phyloP scores from a whole-genome alignment of 169 alveolate genomes.

The Plasmodium gonderi region DNA sequence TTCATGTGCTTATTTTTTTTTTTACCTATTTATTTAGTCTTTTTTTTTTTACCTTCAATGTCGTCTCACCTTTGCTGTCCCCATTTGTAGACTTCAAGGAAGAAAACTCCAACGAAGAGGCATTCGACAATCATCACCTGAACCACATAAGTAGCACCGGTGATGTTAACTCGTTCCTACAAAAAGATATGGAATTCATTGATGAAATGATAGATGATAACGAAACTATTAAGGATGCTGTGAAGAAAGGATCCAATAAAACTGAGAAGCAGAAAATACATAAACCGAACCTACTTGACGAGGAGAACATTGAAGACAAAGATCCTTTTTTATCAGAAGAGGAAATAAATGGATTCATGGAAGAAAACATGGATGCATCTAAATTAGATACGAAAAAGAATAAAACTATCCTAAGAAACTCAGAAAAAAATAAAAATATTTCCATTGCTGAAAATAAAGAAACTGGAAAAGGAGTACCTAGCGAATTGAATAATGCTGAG shows the following conservation, averaged over 20 bases:
- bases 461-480: background rate
- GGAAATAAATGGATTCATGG: conserved; percentile 12
- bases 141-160: background rate
- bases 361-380: background rate
- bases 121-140: conserved; percentile 33
- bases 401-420: background rate
- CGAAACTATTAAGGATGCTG: conserved; percentile 24
- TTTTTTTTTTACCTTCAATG: too few species aligned
- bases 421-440: background rate
- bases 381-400: background rate
- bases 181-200: conserved; percentile 5
- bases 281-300: background rate
- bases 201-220: conserved; percentile 25
- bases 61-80: background rate
- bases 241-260: conserved; percentile 14
- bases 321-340: background rate
- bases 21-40: too few species aligned
- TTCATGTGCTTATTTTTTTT: too few species aligned
- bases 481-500: background rate
- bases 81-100: background rate
- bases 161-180: conserved; percentile 35
- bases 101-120: background rate
- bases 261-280: background rate
- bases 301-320: background rate
- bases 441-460: background rate